Evolutionary conservation across 2,329 filamentous ascomycete genomes (phyloP).

Genomic region (Cladosporium halotolerans): DNA sequence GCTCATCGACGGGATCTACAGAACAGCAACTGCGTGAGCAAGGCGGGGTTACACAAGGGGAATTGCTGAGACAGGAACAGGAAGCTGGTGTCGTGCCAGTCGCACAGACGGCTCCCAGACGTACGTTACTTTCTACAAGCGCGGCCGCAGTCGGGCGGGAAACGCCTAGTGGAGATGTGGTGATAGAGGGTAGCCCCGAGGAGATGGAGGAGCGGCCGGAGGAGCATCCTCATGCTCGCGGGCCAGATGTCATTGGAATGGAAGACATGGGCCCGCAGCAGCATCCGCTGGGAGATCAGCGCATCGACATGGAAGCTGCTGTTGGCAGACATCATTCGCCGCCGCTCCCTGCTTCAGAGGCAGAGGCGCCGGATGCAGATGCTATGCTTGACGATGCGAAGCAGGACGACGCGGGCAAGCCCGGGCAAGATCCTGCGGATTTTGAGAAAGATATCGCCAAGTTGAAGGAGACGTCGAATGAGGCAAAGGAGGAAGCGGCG

Average conservation of each 20-base stretch:
- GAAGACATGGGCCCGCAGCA: conserved; percentile 77
- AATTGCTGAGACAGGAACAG: conserved; percentile 80
- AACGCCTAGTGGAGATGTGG: conserved; percentile 23
- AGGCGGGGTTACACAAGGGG: conserved; percentile 69
- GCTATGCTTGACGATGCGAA: conserved; percentile 13
- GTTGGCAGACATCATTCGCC: conserved; percentile 30
- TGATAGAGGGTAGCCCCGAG: conserved; percentile 20
- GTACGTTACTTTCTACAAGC: conserved; percentile 17
- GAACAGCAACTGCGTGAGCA: conserved; percentile 32
- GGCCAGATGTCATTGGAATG: conserved; percentile 77
- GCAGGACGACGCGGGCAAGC: conserved; percentile 14
- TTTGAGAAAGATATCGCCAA: conserved; percentile 15
- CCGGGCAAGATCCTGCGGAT: conserved; percentile 18
- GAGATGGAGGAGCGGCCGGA: conserved; percentile 43
- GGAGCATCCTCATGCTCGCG: conserved; percentile 68
- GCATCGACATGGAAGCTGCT: conserved; percentile 37
- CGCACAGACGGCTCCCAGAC: conserved; percentile 43
- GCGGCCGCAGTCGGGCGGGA: conserved; percentile 17
- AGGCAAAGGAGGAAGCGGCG: conserved; percentile 1
- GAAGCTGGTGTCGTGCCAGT: conserved; percentile 71
- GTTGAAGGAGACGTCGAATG: not conserved
- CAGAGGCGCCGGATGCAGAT: conserved; percentile 10
- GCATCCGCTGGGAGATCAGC: conserved; percentile 24
- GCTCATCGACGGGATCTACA: conserved; percentile 28
- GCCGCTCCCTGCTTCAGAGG: conserved; percentile 9